Evolutionary conservation across 805 yeast species (phyloP).

Genomic region (Yarrowia alimentaria): DNA sequence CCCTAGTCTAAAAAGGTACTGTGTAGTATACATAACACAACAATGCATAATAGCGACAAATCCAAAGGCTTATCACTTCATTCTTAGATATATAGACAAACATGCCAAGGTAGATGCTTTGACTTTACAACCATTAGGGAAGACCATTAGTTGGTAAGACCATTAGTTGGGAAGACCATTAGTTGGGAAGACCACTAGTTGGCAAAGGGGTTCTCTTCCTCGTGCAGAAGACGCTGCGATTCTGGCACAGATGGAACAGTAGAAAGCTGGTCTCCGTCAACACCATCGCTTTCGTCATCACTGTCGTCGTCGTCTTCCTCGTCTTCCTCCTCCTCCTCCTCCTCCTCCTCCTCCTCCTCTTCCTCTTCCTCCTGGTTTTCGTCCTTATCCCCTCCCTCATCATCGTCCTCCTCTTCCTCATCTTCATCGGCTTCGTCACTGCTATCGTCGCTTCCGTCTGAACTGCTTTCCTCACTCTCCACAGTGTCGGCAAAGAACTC

Average conservation of each 20-base stretch:
- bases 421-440: slow-evolving; percentile 37
- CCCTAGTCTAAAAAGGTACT: too few relatives aligned
- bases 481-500: slow-evolving; percentile 65
- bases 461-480: slow-evolving; percentile 32
- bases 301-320: slow-evolving; percentile 40
- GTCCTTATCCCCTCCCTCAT: slow-evolving; percentile 38
- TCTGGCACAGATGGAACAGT: background rate
- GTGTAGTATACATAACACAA: too few relatives aligned
- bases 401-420: slow-evolving; percentile 36
- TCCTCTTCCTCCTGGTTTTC: slow-evolving; percentile 39
- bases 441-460: slow-evolving; percentile 35
- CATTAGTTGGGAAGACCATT: too few relatives aligned
- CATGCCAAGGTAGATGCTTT: too few relatives aligned
- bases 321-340: slow-evolving; percentile 39
- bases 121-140: too few relatives aligned
- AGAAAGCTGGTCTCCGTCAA: slow-evolving; percentile 39
- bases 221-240: slow-evolving; percentile 5
- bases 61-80: too few relatives aligned
- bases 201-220: slow-evolving; percentile 22
- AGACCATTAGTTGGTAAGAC: too few relatives aligned
- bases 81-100: too few relatives aligned
- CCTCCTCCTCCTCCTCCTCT: slow-evolving; percentile 36
- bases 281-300: slow-evolving; percentile 40
- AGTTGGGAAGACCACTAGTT: slow-evolving; percentile 1
- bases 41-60: too few relatives aligned